phyloP scores from a whole-genome alignment of 768 basidiomycete species.

The Phaeolepiota aurea region DNA sequence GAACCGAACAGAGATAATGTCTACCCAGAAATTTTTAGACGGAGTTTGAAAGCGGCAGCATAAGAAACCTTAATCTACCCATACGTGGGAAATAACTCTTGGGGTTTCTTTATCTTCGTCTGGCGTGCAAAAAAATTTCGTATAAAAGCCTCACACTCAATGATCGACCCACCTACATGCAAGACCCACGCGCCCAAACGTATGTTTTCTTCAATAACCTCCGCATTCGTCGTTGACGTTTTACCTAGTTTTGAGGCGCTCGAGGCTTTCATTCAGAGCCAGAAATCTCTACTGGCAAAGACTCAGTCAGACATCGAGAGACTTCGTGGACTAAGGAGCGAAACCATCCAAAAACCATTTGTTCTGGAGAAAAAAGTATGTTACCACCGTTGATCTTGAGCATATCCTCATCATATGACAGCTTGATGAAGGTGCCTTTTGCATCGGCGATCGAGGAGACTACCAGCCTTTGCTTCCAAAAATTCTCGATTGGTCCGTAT shows the following conservation, averaged over 20 bases:
- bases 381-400: not conserved
- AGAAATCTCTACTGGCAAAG: constrained; percentile 48
- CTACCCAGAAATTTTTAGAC: too few species aligned
- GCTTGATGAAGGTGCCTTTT: not conserved
- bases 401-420: too few species aligned
- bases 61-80: not conserved
- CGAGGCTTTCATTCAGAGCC: constrained; percentile 53
- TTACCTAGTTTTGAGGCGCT: constrained; percentile 52
- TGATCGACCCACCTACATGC: constrained; percentile 19
- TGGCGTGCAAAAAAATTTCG: not conserved
- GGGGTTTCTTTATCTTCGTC: not conserved
- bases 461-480: not conserved
- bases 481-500: constrained; percentile 48
- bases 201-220: constrained; percentile 13
- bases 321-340: constrained; percentile 22
- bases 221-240: constrained; percentile 1
- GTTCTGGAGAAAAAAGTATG: not conserved
- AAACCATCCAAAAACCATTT: constrained; percentile 37
- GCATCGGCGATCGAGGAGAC: not conserved
- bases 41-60: too few species aligned
- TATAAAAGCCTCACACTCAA: not conserved
- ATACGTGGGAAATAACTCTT: not conserved
- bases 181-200: constrained; percentile 29
- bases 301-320: constrained; percentile 57
- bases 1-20: too few species aligned